These are phyloP conservation scores for Trichopus zeylanicus DNA, from an alignment of 116 monocot species.

Conservation along the genomic window DNA sequence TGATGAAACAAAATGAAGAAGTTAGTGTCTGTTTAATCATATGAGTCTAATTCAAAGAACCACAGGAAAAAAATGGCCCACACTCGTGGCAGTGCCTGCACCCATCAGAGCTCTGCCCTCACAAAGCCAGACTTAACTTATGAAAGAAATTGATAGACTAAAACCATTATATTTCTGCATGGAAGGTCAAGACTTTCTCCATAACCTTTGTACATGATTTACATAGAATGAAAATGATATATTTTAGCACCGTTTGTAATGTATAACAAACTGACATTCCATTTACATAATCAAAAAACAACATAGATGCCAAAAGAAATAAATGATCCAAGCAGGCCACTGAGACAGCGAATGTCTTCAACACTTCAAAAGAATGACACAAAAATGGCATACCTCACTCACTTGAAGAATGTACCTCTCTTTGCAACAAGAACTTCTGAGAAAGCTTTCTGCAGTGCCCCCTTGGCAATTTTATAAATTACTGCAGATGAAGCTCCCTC, in stretches of 20 bases:
- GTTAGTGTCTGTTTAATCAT: neutral
- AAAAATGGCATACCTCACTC: slow-evolving; percentile 22
- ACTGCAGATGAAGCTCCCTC: slow-evolving; percentile 67
- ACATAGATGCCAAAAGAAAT: neutral
- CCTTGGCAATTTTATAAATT: slow-evolving; percentile 72
- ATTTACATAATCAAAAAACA: too few relatives aligned
- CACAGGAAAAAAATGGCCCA: neutral
- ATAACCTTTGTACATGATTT: too few relatives aligned
- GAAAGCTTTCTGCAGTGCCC: slow-evolving; percentile 69
- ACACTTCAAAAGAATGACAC: neutral
- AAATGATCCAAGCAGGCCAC: neutral
- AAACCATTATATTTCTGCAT: too few relatives aligned
- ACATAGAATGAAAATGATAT: too few relatives aligned
- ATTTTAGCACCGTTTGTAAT: too few relatives aligned
- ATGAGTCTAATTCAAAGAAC: neutral
- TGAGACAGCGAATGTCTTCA: neutral
- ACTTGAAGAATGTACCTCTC: slow-evolving; percentile 27
- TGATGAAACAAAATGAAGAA: neutral
- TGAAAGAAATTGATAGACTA: too few relatives aligned
- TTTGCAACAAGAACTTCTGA: slow-evolving; percentile 69
- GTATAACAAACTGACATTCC: too few relatives aligned
- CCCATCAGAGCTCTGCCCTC: too few relatives aligned
- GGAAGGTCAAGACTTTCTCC: too few relatives aligned
- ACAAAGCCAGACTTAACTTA: neutral
- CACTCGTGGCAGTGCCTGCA: neutral